A percentile compares a stretch with the other conserved stretches of the same genome.
Evolutionary conservation across 495 filamentous ascomycete species (phyloP).

Genomic region (Podospora conica): DNA sequence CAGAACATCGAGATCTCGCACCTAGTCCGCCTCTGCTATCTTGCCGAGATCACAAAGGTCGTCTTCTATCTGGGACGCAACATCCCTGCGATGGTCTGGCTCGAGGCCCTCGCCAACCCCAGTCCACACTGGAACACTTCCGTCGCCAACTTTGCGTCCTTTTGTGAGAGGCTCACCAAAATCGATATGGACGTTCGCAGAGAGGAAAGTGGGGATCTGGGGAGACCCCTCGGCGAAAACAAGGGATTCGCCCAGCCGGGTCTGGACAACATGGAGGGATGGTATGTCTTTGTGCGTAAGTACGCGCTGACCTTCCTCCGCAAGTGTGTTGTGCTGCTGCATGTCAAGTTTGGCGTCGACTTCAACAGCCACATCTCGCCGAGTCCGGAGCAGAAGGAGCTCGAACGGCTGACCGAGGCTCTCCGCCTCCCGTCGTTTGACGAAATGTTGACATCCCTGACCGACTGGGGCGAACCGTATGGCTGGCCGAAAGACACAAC

Average conservation of each 20-base stretch:
- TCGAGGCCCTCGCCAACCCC: constrained; percentile 31
- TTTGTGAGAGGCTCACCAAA: constrained; percentile 32
- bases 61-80: constrained; percentile 46
- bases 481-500: constrained; percentile 36
- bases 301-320: constrained; percentile 89
- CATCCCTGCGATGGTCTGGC: constrained; percentile 32
- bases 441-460: constrained; percentile 57
- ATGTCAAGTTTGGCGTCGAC: constrained; percentile 82
- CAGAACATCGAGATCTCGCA: constrained; percentile 68
- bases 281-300: constrained; percentile 52
- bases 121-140: constrained; percentile 27
- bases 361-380: constrained; percentile 69
- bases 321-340: constrained; percentile 74
- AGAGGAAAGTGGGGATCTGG: constrained; percentile 2
- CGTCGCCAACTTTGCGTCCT: constrained; percentile 39
- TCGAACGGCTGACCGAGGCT: constrained; percentile 70
- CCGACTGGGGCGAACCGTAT: constrained; percentile 34
- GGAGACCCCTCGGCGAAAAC: constrained; percentile 24
- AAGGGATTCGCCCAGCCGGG: constrained; percentile 38
- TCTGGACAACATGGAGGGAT: constrained; percentile 35
- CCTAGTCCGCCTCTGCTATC: constrained; percentile 80
- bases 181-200: constrained; percentile 25
- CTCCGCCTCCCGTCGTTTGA: constrained; percentile 73
- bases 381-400: constrained; percentile 62
- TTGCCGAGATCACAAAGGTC: constrained; percentile 85